These are phyloP conservation scores for Salvia miltiorrhiza DNA, from an alignment of 257 asterid species.

Conservation along the genomic window DNA sequence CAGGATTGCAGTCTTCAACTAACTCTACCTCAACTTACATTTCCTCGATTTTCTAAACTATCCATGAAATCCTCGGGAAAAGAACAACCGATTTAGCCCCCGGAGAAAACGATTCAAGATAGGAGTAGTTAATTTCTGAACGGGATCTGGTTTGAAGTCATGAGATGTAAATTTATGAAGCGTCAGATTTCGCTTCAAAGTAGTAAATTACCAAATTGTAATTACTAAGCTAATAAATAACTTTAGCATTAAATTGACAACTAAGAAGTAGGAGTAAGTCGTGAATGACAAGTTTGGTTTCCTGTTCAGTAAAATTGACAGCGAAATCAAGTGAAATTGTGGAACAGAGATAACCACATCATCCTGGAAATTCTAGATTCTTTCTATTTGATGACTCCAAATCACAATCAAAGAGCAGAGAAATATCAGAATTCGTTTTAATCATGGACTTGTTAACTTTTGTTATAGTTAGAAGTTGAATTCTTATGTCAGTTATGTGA, in stretches of 20 bases:
- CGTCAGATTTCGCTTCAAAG: background rate
- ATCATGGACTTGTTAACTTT: conserved; percentile 4
- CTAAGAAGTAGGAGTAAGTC: background rate
- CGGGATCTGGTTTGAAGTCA: conserved; percentile 6
- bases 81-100: conserved; percentile 15
- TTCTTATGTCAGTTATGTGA: background rate
- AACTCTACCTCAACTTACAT: background rate
- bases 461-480: background rate
- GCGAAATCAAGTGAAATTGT: conserved; percentile 17
- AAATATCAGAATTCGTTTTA: background rate
- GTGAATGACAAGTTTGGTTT: conserved; percentile 5
- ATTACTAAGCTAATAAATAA: background rate
- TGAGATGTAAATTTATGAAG: background rate
- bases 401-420: conserved; percentile 3
- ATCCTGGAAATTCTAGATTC: conserved; percentile 22
- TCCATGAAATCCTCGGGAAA: conserved; percentile 33
- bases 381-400: conserved; percentile 15
- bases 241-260: background rate
- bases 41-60: conserved; percentile 41
- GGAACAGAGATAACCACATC: conserved; percentile 18
- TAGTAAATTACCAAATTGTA: background rate
- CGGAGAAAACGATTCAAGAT: background rate
- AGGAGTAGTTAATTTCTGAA: background rate
- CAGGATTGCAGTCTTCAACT: conserved; percentile 9
- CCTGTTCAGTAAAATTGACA: conserved; percentile 5